These are phyloP conservation scores for Lasiosphaeriaceae sp. DNA, from an alignment of 495 filamentous ascomycete genomes.

Conservation along the genomic window DNA sequence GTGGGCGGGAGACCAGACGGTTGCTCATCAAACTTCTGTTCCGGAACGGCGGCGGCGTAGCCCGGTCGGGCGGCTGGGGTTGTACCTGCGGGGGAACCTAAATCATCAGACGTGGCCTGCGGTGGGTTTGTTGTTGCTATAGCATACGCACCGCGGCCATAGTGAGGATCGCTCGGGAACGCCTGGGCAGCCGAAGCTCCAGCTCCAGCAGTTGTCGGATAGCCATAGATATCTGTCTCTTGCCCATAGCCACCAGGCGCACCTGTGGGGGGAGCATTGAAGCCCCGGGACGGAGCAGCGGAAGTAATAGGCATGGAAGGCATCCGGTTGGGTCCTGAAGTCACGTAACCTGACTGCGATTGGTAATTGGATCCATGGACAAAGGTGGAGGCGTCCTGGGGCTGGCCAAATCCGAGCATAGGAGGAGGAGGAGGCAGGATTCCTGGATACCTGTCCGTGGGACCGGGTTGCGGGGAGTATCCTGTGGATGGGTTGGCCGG, in stretches of 20 bases:
- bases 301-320: slow-evolving; percentile 19
- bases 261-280: slow-evolving; percentile 9
- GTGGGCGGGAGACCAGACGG: slow-evolving; percentile 11
- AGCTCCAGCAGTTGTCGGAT: slow-evolving; percentile 27
- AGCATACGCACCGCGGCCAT: slow-evolving; percentile 47
- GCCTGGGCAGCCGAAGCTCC: slow-evolving; percentile 27
- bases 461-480: slow-evolving; percentile 25
- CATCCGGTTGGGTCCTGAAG: slow-evolving; percentile 19
- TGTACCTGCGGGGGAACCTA: slow-evolving; percentile 50
- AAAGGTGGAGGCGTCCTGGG: neutral
- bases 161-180: slow-evolving; percentile 44
- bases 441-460: slow-evolving; percentile 24
- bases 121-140: slow-evolving; percentile 25
- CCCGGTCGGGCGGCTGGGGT: slow-evolving; percentile 25
- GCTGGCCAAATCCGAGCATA: neutral
- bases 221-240: slow-evolving; percentile 29
- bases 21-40: slow-evolving; percentile 27
- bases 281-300: slow-evolving; percentile 21
- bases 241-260: slow-evolving; percentile 22
- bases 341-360: slow-evolving; percentile 16
- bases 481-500: slow-evolving; percentile 19
- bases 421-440: slow-evolving; percentile 23
- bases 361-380: slow-evolving; percentile 23
- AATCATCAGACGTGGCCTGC: slow-evolving; percentile 44
- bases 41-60: slow-evolving; percentile 33